phyloP scores from a whole-genome alignment of 257 asterid genomes.

The Penstemon davidsonii region DNA sequence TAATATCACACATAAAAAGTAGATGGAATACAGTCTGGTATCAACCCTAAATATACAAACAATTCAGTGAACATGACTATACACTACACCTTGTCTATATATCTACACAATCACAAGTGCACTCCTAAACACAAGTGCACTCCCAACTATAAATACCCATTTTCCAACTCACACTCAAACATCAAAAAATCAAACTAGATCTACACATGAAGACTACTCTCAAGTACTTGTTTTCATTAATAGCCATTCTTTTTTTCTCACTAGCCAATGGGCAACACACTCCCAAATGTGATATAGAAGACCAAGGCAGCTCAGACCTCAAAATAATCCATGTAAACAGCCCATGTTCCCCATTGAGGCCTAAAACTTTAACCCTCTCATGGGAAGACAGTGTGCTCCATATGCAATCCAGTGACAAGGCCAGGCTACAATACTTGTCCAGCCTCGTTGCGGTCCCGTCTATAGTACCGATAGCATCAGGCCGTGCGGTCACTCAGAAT shows the following conservation, averaged over 20 bases:
- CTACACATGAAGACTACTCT: conserved; percentile 12
- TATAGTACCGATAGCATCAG: conserved; percentile 59
- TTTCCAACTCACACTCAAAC: conserved; percentile 2
- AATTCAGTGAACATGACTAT: background rate
- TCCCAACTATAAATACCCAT: conserved; percentile 30
- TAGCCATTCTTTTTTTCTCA: conserved; percentile 24
- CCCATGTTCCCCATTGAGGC: conserved; percentile 50
- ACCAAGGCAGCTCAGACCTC: conserved; percentile 33
- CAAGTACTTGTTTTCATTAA: conserved; percentile 17
- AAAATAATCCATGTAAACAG: conserved; percentile 42
- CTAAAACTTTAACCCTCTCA: conserved; percentile 41
- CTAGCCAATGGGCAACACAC: conserved; percentile 12
- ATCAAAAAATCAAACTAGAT: background rate
- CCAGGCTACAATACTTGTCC: conserved; percentile 49
- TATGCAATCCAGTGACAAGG: conserved; percentile 53
- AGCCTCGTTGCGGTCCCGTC: conserved; percentile 43
- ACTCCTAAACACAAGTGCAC: conserved; percentile 8
- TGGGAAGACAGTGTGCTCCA: conserved; percentile 51
- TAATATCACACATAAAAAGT: conserved; percentile 15
- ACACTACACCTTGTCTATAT: background rate
- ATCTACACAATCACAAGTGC: background rate
- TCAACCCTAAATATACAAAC: background rate
- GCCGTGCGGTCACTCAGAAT: conserved; percentile 51
- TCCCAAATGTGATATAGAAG: conserved; percentile 28
- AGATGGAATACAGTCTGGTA: conserved; percentile 41